A percentile compares a stretch with the other conserved stretches of the same genome.
Evolutionary conservation across 73 alveolate species (phyloP).

Genomic region (Paraurostyla sp.): DNA sequence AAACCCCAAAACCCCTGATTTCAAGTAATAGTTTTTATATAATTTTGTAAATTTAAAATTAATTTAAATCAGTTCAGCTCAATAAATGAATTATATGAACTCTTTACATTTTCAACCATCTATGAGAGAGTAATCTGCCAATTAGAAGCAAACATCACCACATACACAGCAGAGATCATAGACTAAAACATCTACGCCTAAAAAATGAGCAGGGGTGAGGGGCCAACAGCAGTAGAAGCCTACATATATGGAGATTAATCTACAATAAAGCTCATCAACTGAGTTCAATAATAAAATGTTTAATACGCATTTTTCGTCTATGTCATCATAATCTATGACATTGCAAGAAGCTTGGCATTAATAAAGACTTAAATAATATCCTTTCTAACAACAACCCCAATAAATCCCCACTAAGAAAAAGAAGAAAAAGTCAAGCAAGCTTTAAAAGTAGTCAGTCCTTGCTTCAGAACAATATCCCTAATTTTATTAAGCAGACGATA

Average conservation of each 20-base stretch:
- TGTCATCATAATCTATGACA: background rate
- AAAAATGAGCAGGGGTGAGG: background rate
- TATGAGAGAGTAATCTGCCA: background rate
- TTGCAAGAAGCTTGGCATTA: slow-evolving; percentile 10
- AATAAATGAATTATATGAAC: background rate
- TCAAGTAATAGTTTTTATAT: background rate
- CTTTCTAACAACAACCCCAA: too few relatives aligned
- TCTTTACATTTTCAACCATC: slow-evolving; percentile 15
- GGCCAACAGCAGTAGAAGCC: too few relatives aligned
- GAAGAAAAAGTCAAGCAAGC: background rate
- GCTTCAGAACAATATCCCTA: too few relatives aligned
- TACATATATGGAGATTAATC: background rate
- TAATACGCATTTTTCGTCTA: background rate
- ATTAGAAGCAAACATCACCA: background rate
- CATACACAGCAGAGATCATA: background rate
- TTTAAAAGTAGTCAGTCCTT: background rate
- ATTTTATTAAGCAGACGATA: too few relatives aligned
- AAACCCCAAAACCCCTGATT: background rate
- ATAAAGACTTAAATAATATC: background rate
- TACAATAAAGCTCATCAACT: background rate
- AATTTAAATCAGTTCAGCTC: background rate
- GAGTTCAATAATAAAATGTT: background rate
- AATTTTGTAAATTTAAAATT: background rate
- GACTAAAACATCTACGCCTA: background rate
- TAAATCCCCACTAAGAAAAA: background rate